phyloP scores from a whole-genome alignment of 352 stramenopile species.

The Globisporangium lucens region DNA sequence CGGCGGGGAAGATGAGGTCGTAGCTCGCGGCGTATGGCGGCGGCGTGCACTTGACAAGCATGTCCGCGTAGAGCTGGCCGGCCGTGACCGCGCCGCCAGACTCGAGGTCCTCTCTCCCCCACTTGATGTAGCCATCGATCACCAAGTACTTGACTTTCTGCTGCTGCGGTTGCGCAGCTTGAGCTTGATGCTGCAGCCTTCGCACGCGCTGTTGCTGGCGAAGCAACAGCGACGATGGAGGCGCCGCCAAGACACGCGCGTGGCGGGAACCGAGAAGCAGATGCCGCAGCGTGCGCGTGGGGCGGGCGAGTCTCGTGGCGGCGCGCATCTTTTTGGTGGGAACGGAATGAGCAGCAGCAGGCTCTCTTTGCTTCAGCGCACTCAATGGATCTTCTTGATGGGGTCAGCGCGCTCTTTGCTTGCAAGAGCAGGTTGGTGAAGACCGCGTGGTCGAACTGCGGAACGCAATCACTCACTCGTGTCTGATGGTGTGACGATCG shows the following conservation, averaged over 20 bases:
- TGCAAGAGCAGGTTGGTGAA: neutral
- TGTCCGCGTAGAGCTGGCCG: conserved; percentile 64
- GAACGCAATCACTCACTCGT: neutral
- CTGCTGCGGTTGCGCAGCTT: neutral
- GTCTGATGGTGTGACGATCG: conserved; percentile 13
- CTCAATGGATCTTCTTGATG: neutral
- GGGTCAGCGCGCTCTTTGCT: neutral
- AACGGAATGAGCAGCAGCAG: neutral
- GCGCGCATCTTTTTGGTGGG: neutral
- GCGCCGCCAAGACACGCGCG: neutral
- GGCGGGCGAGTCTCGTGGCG: conserved; percentile 7
- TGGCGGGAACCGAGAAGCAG: neutral
- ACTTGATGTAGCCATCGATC: conserved; percentile 69
- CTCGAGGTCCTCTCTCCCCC: conserved; percentile 54
- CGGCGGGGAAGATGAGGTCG: conserved; percentile 60
- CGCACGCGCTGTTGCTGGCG: conserved; percentile 4
- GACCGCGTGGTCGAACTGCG: neutral
- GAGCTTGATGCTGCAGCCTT: conserved; percentile 1
- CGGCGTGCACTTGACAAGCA: conserved; percentile 58
- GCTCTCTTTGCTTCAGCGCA: neutral
- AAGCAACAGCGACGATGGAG: neutral
- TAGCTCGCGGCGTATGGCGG: conserved; percentile 34
- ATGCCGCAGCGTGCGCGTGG: neutral
- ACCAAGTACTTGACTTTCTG: conserved; percentile 46
- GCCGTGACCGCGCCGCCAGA: conserved; percentile 61